These are phyloP conservation scores for Brettanomyces anomalus DNA, from an alignment of 805 yeast genomes.

Conservation along the genomic window DNA sequence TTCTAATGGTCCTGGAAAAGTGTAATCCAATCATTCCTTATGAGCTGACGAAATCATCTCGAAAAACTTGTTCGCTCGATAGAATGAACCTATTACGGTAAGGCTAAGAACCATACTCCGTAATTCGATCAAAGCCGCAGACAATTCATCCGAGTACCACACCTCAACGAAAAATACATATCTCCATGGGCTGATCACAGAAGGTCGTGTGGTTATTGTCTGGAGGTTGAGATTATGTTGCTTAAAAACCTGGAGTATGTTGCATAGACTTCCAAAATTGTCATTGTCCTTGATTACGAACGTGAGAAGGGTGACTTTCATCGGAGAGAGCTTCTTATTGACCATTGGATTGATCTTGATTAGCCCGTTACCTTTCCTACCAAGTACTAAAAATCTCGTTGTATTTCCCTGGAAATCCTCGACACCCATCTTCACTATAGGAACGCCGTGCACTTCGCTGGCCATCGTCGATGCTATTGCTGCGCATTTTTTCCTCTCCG, in stretches of 20 bases:
- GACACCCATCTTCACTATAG: conserved; percentile 44
- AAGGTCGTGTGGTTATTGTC: conserved; percentile 72
- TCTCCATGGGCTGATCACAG: conserved; percentile 60
- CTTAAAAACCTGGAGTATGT: conserved; percentile 51
- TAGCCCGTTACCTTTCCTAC: conserved; percentile 21
- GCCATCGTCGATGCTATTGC: conserved; percentile 73
- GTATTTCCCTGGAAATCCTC: conserved; percentile 74
- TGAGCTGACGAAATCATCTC: conserved; percentile 12
- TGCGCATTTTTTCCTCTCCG: conserved; percentile 35
- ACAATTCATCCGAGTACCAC: conserved; percentile 25
- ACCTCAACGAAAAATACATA: conserved; percentile 77
- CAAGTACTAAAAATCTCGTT: conserved; percentile 73
- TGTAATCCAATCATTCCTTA: too few relatives aligned
- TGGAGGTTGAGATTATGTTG: conserved; percentile 52
- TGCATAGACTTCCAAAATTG: conserved; percentile 68
- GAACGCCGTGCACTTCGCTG: conserved; percentile 47
- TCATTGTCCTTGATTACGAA: conserved; percentile 55
- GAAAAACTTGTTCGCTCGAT: conserved; percentile 19
- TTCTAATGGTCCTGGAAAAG: too few relatives aligned
- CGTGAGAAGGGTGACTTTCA: conserved; percentile 45
- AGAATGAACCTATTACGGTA: conserved; percentile 45
- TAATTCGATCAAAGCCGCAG: conserved; percentile 33
- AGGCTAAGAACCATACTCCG: conserved; percentile 34
- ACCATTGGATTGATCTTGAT: conserved; percentile 1
- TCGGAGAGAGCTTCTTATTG: conserved; percentile 7